Conservation (phyloP, 2,329 filamentous ascomycete genomes). For the Trichoderma hamatum region DNA sequence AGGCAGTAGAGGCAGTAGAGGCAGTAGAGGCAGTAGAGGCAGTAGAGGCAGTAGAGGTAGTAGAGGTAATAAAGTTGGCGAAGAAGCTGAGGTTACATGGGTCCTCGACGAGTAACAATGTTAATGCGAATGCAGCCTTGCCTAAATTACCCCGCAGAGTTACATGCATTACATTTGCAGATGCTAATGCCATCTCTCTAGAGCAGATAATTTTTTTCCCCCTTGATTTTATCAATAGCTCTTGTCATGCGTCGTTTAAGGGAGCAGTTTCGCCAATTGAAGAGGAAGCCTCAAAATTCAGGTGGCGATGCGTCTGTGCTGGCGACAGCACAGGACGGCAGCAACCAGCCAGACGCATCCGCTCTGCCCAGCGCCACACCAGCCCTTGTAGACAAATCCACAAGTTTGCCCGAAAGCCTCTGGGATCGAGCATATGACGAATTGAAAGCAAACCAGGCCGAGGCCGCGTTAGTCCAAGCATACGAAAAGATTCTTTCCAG, state of each 20-base stretch:
- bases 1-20: no score
- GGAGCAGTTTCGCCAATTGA: neutral
- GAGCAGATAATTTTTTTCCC: no score
- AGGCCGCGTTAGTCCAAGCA: constrained; percentile 28
- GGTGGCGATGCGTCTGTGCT: neutral
- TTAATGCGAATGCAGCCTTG: no score
- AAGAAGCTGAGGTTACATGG: no score
- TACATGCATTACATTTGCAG: no score
- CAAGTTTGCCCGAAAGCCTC: constrained; percentile 59
- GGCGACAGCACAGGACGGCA: neutral
- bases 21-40: no score
- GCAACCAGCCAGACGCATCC: neutral
- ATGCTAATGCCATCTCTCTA: no score
- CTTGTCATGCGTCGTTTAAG: neutral
- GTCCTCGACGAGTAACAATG: no score
- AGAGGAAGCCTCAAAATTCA: neutral
- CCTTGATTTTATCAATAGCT: neutral
- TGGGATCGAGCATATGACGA: constrained; percentile 33
- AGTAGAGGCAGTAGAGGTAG: no score
- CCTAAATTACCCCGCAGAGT: no score
- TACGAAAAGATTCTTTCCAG: constrained; percentile 33
- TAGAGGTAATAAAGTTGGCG: no score
- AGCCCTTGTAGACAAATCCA: neutral
- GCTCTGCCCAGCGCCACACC: neutral
- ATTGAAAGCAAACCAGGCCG: constrained; percentile 19